phyloP scores from a whole-genome alignment of 2,329 filamentous ascomycete species.

The Diaporthe citrichinensis region DNA sequence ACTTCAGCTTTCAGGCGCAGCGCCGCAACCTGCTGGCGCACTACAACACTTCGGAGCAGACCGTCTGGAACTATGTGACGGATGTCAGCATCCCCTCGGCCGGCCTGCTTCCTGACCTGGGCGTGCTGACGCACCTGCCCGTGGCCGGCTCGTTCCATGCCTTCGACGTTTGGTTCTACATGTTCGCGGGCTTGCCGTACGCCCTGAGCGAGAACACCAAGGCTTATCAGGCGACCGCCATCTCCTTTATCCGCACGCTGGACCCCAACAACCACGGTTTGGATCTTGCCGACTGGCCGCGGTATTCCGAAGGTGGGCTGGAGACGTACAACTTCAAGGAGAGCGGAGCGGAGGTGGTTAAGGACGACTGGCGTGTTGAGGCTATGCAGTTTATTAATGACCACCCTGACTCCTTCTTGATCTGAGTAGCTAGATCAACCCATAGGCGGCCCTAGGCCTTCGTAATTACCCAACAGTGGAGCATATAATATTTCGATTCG shows the following conservation, averaged over 20 bases:
- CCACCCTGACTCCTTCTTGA: neutral
- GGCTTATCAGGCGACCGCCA: neutral
- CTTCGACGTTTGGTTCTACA: conserved; percentile 4
- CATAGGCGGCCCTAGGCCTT: neutral
- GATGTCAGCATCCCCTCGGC: conserved; percentile 19
- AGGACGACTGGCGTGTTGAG: conserved; percentile 2
- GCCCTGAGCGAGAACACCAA: neutral
- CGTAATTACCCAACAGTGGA: no score
- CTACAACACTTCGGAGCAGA: conserved; percentile 5
- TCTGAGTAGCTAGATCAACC: neutral
- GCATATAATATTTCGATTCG: neutral
- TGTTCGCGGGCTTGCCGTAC: neutral
- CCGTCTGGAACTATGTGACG: neutral
- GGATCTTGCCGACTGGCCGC: neutral
- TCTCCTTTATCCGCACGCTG: neutral
- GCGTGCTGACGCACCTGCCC: neutral
- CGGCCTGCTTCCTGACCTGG: conserved; percentile 2
- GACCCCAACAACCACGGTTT: conserved; percentile 10
- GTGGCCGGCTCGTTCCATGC: conserved; percentile 9
- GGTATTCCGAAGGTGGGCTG: neutral
- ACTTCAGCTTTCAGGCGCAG: conserved; percentile 24
- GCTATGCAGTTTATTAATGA: conserved; percentile 2
- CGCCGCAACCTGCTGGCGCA: neutral
- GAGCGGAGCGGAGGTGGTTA: neutral
- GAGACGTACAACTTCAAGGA: conserved; percentile 18